Base-by-base conservation (phyloP, 139 green algal genomes). In the Microglena sp. region DNA sequence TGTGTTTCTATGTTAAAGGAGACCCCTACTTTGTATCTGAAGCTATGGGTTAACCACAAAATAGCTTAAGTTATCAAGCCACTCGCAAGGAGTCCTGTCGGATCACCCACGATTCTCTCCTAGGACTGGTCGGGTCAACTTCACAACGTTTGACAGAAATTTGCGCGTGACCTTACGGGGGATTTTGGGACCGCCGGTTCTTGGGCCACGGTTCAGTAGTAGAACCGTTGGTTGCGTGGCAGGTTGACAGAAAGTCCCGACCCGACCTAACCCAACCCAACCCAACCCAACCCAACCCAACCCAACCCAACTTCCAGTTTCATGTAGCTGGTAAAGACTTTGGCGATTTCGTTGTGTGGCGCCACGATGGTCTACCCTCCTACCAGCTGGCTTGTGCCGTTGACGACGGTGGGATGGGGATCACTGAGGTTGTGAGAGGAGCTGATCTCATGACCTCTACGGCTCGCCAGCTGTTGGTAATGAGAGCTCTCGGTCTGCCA, bases 261-360 rank as follows among this genome's bases (percentile, higher is more conserved):
- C 40, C 15, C 40, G 11, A 18, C 18, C 40, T 50, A 18, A 24
- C 11, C 15, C 40, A 50, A 50, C 40, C 40, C 11, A 24, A 18
- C 40, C 15, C 40, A 50, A 24, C 15, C 40, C 11, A 50, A 24
- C 15, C 40, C 11, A 50, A 24, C 40, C 11, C 40, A 24, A 11
- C 40, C 24, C 24, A 32, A 18, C 56, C n/a, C n/a, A n/a, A n/a
- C n/a, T n/a, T n/a, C n/a, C n/a, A n/a, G n/a, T n/a, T n/a, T n/a
- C n/a, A n/a, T 15, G 28, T 33, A 3, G 55, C 55, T 2, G 30
- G 55, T 21, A 33, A 50, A 30, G 63, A 69, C 32, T 62, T 69
- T 35, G 63, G 63, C 29, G 63, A 69, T 33, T 69, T 69, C 33
- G 22, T 69, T 5, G 63, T 69, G 31, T 69, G 63, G 63, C 63